Evolutionary conservation across 345 rosid genomes (phyloP), one percentile per base, ranked within the genome.

Genomic region (Salix suchowensis): DNA sequence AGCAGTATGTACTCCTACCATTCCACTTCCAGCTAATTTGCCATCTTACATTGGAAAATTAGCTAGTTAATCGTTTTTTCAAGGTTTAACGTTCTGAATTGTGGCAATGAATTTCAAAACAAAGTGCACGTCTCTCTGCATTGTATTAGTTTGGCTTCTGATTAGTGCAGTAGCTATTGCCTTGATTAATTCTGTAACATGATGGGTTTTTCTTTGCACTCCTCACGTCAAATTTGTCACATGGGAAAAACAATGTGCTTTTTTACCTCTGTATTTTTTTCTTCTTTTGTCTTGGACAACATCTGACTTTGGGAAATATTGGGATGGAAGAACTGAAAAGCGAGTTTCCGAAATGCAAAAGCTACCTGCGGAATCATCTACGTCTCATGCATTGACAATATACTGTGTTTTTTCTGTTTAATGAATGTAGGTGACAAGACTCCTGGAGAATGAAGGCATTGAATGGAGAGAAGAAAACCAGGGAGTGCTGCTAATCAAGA

Each of bases 391-490:
- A 18, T 55, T 18, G n/a, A 26, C 42, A 11, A 54, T 34, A 37
- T 14, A 1, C 15, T 30, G 32, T 36, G 60, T 50, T 32, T 6
- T 73, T 70, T 71, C 37, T 75, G 16, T 58, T n/a, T 83, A 46
- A 46, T 46, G 50, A 46, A 46, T 46, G 81, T 88, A 94, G 98
- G 91, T 92, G 65, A 44, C 84, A 39, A 80, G 82, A 58, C 91
- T 93, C 78, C 72, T 88, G 68, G 89, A 89, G 76, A 80, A 83
- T 71, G 98, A 91, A 87, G 86, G 88, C 48, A 78, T 95, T 37
- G 68, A 74, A 37, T 91, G 88, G 85, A 84, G 74, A 12, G 96
- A 93, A 86, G 98, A 95, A 86, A 95, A 95, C 84, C 86, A 64
- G 54, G 98, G 97, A 65, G 88, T 92, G 24, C 46, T 95, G 71